Evolutionary conservation across 768 basidiomycete genomes (phyloP), one percentile per base, ranked within the genome.

Genomic region (Vararia minispora): DNA sequence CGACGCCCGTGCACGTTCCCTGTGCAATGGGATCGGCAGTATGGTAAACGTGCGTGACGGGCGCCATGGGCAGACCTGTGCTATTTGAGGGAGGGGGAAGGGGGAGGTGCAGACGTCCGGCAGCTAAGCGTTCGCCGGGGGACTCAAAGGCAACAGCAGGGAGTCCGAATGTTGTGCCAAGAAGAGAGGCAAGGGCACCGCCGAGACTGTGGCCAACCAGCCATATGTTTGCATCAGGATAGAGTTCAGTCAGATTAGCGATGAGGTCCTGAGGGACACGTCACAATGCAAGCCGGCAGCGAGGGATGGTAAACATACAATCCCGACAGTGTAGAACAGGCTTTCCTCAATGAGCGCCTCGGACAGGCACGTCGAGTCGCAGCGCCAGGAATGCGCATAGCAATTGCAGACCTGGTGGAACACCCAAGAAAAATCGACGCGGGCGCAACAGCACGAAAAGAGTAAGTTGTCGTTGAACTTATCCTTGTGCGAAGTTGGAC

Each of bases 391-490:
- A 8, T 72, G 64, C 2, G 72, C 63, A 55, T 78, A 91, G 60
- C 94, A 98, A 49, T 86, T 71, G 61, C 94, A 97, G 3, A 95
- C 92, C 2, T 83, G 78, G 25, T 70, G 69, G 54, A 88, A 81
- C 20, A 72, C 53, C 91, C 92, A 97, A 2, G 84, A 78, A 43
- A 90, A 69, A 57, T 87, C 84, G 25, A 92, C 83, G 23, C 78
- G 70, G 12, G 90, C 92, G 51, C 94, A 98, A 55, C 94, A 97
- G 60, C 94, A 98, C 0, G 90, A 85, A 53, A 86, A 88, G 13
- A 88, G 58, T 57, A 87, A 50, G 50, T 88, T 88, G 58, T 95
- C 92, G 58, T 97, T 97, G 53, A 79, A 79, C 61, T 89, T 92
- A 61, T 98, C 94, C 52, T 82, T 77, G 63, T 75, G 84, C 35